phyloP scores from a whole-genome alignment of 208 protist species.

The Angomonas desouzai region DNA sequence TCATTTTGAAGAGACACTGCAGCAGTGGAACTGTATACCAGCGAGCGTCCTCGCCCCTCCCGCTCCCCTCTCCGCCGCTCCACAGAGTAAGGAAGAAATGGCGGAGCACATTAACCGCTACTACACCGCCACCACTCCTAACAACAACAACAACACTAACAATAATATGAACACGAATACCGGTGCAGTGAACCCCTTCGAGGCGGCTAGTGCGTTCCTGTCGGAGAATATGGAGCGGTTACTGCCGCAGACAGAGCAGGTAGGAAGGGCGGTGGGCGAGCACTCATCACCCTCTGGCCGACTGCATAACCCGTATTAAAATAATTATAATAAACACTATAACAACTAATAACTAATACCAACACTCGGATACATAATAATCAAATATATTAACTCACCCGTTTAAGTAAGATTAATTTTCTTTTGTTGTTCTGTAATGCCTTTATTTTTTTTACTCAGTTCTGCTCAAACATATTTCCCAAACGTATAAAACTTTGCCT shows the following conservation, averaged over 20 bases:
- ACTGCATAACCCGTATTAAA: too few species aligned
- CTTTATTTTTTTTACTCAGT: too few species aligned
- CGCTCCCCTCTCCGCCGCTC: neutral
- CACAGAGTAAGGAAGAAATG: neutral
- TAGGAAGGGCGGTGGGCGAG: constrained; percentile 1
- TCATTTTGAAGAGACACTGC: neutral
- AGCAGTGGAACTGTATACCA: neutral
- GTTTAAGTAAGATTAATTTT: too few species aligned
- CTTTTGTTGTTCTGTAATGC: too few species aligned
- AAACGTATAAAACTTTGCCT: too few species aligned
- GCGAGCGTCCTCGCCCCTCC: neutral
- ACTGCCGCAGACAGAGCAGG: neutral
- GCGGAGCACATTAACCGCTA: neutral
- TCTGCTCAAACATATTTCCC: too few species aligned
- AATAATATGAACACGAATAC: neutral
- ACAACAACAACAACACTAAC: neutral
- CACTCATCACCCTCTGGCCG: too few species aligned
- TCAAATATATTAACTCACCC: too few species aligned
- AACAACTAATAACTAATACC: too few species aligned
- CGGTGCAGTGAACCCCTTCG: neutral
- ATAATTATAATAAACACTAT: too few species aligned
- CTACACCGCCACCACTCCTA: neutral
- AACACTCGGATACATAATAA: too few species aligned
- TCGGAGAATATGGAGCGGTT: neutral
- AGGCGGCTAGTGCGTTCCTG: neutral